Evolutionary conservation across 176 grass and related monocot species (phyloP).

Genomic region (Aegilops longissima): DNA sequence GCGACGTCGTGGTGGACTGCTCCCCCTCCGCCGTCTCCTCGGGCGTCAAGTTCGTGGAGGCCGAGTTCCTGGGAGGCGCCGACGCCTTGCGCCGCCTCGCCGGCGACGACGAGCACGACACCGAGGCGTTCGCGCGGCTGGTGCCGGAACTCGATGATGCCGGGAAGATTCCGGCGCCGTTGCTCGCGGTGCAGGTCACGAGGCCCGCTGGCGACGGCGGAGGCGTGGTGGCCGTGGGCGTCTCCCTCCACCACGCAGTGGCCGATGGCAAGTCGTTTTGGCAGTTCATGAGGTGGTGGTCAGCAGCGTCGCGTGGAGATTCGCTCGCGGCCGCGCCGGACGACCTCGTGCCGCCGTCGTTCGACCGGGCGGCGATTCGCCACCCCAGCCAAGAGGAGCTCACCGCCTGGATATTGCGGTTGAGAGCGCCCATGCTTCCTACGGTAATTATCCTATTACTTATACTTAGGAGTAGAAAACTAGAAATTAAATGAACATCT

Average conservation of each 20-base stretch:
- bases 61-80: constrained; percentile 13
- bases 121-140: constrained; percentile 23
- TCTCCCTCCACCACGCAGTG: constrained; percentile 37
- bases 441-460: too few relatives aligned
- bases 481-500: too few relatives aligned
- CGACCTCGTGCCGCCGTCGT: constrained; percentile 8
- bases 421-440: constrained; percentile 4
- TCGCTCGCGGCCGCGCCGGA: background rate
- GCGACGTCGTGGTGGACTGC: constrained; percentile 37
- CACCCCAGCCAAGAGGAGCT: constrained; percentile 33
- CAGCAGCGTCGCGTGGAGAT: background rate
- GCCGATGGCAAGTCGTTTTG: constrained; percentile 55
- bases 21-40: background rate
- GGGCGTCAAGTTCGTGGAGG: constrained; percentile 39
- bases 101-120: constrained; percentile 30
- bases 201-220: background rate
- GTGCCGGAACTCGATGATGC: constrained; percentile 12
- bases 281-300: constrained; percentile 53
- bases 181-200: constrained; percentile 52
- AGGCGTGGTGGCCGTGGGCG: constrained; percentile 3
- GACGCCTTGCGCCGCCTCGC: constrained; percentile 27
- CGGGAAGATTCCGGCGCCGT: background rate
- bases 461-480: too few relatives aligned
- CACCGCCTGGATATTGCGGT: background rate
- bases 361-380: constrained; percentile 41